Base-by-base conservation (phyloP, 2,329 filamentous ascomycete genomes). In the Seiridium cupressi region DNA sequence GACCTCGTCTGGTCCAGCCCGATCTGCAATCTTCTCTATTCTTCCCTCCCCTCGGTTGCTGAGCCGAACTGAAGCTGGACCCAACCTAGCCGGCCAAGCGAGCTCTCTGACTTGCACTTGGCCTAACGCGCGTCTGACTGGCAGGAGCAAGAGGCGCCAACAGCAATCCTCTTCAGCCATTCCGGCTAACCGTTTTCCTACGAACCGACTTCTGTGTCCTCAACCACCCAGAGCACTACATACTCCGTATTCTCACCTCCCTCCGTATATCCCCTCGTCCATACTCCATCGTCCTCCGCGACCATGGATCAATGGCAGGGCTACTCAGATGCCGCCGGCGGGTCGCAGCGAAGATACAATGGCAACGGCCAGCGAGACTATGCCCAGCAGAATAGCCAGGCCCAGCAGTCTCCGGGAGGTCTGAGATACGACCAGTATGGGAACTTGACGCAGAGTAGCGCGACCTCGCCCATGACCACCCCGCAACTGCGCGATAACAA, bases 391-490 rank as follows among this genome's bases (percentile, higher is more conserved):
- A 35, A 63, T 54, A n/a, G 65, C 44, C 69, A 71, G 55, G 61
- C 59, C 32, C 71, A 85, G 70, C 71, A 85, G 71, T 79, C 84
- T 61, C 82, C 85, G 54, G 79, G 81, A 65, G 81, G 81, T 71
- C 90, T 86, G 76, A 86, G 87, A 66, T 90, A 90, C 74, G 87
- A 90, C 67, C 81, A 87, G 69, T 90, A 89, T 72, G 61, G 61
- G 42, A 58, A 58, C 34, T 18, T 62, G 49, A 46, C 49, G 26
- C 49, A 55, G 18, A 60, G 49, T 54, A 61, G 48, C 59, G 42
- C 81, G 62, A 79, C 82, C 44, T 88, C 88, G 60, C 82, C 87
- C 63, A 79, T 85, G 70, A 75, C 77, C 60, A 81, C 81, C 64
- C 80, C 84, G 61, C 66, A 60, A 9, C 55, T 62, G 69, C 88